Percentiles rank a stretch among this genome's conserved stretches.
phyloP scores from a whole-genome alignment of 2,329 filamentous ascomycete genomes.

The Teratosphaeria zuluensis region DNA sequence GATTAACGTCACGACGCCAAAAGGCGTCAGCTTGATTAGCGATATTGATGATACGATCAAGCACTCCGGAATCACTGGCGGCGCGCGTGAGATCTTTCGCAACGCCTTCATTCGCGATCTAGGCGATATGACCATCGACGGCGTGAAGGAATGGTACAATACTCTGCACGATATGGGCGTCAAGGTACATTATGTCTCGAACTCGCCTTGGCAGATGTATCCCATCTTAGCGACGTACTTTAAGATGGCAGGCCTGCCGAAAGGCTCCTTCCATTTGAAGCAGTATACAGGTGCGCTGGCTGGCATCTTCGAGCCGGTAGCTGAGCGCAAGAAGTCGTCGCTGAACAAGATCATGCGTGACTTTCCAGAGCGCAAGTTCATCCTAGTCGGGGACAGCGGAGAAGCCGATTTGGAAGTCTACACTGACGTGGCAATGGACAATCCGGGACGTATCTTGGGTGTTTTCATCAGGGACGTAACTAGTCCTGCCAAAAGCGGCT shows the following conservation, averaged over 20 bases:
- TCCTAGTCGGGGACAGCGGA: conserved; percentile 89
- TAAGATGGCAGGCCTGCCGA: conserved; percentile 65
- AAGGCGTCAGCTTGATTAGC: conserved; percentile 84
- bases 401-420: conserved; percentile 97
- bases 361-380: conserved; percentile 80
- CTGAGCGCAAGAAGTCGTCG: conserved; percentile 83
- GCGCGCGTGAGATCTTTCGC: conserved; percentile 87
- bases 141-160: conserved; percentile 83
- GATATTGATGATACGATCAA: conserved; percentile 98
- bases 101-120: conserved; percentile 91
- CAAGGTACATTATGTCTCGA: conserved; percentile 93
- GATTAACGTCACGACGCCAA: conserved; percentile 64
- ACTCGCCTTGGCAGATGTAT: conserved; percentile 96
- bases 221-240: conserved; percentile 83
- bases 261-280: conserved; percentile 88
- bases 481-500: conserved; percentile 56
- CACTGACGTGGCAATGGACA: conserved; percentile 76
- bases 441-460: conserved; percentile 72
- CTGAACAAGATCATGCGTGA: conserved; percentile 78
- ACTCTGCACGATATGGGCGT: conserved; percentile 70
- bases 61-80: conserved; percentile 77
- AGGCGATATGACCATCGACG: conserved; percentile 69
- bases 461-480: conserved; percentile 96
- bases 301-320: conserved; percentile 94
- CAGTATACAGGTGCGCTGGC: conserved; percentile 96